Evolutionary conservation across 176 grass and related monocot genomes (phyloP).

Genomic region (Rhynchospora pubera): DNA sequence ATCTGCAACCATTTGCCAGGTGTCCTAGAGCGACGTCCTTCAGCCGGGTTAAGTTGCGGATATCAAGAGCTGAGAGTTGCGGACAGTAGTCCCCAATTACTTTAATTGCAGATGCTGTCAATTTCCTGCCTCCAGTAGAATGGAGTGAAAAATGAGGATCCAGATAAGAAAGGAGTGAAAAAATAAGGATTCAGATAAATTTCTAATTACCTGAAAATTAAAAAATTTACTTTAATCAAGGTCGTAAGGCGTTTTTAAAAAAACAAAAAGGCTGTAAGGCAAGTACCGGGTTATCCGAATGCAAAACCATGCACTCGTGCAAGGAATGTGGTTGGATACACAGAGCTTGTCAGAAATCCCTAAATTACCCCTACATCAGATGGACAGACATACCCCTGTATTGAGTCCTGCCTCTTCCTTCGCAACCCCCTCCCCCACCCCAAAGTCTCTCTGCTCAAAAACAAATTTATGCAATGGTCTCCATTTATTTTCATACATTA

Average conservation of each 20-base stretch:
- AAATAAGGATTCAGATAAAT: slow-evolving; percentile 20
- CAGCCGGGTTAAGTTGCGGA: slow-evolving; percentile 8
- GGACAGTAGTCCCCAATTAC: slow-evolving; percentile 33
- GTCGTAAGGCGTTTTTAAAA: not conserved
- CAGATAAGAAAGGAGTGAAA: slow-evolving; percentile 13
- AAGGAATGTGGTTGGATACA: not conserved
- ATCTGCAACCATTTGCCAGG: slow-evolving; percentile 9
- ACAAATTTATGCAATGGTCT: too few species aligned
- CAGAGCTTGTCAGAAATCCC: not conserved
- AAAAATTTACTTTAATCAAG: not conserved
- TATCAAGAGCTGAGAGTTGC: slow-evolving; percentile 4
- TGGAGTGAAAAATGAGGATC: slow-evolving; percentile 1
- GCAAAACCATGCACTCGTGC: not conserved
- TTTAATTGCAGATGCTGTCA: slow-evolving; percentile 73
- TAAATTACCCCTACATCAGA: not conserved
- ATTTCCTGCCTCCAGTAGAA: slow-evolving; percentile 36
- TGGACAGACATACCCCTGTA: not conserved
- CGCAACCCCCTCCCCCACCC: too few species aligned
- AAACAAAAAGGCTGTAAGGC: not conserved
- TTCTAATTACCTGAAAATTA: not conserved
- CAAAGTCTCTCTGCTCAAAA: too few species aligned
- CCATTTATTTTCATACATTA: too few species aligned
- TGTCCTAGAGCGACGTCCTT: slow-evolving; percentile 9
- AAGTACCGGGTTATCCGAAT: not conserved
- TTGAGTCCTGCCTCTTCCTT: not conserved